phyloP scores from a whole-genome alignment of 2,329 filamentous ascomycete species.

The Penicillium sp. region DNA sequence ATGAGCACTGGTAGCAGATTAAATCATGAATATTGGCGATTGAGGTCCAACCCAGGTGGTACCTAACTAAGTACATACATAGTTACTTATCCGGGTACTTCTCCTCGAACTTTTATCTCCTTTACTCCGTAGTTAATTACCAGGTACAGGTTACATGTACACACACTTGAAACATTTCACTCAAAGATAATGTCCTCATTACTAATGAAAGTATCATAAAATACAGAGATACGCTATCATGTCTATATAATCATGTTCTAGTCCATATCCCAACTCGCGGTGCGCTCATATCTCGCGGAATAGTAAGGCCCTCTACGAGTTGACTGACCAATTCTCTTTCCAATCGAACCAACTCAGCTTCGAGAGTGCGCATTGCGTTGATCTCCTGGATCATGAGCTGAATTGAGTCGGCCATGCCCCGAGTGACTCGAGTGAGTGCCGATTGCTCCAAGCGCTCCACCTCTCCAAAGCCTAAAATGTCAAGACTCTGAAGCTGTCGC shows the following conservation, averaged over 20 bases:
- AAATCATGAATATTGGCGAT: no score
- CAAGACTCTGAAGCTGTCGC: conserved; percentile 36
- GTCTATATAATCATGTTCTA: neutral
- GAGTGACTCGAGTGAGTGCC: conserved; percentile 30
- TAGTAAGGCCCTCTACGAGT: conserved; percentile 25
- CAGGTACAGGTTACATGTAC: neutral
- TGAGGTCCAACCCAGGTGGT: neutral
- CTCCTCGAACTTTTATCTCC: neutral
- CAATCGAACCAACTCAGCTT: conserved; percentile 31
- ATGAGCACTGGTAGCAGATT: neutral
- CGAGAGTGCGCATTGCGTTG: conserved; percentile 33
- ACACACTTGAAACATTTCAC: no score
- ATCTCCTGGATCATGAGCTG: conserved; percentile 38
- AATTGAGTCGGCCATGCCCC: conserved; percentile 28
- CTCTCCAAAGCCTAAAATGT: conserved; percentile 31
- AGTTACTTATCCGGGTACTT: neutral
- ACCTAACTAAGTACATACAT: no score
- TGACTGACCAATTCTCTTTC: conserved; percentile 34
- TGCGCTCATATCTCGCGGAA: conserved; percentile 9
- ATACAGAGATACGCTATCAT: neutral
- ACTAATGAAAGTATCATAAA: neutral
- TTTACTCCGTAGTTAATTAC: no score
- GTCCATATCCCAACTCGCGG: conserved; percentile 29
- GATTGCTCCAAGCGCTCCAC: conserved; percentile 25
- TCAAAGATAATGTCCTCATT: neutral